Conservation (phyloP, 129 eudicot species). For the Tagetes patula region DNA sequence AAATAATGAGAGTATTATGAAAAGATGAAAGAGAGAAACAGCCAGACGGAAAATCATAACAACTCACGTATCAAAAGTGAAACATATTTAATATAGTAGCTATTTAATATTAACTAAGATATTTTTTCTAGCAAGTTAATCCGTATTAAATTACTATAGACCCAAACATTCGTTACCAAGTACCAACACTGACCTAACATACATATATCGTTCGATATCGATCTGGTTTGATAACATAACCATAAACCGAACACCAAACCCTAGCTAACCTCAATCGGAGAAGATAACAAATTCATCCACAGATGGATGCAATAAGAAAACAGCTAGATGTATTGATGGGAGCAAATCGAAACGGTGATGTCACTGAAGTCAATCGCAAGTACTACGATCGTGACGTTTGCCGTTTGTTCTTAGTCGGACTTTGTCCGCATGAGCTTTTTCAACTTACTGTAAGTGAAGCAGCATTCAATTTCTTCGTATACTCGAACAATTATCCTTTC, state of each 20-base stretch:
- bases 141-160: too few species aligned
- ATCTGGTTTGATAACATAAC: background rate
- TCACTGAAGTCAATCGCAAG: constrained; percentile 79
- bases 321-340: constrained; percentile 97
- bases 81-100: too few species aligned
- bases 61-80: too few species aligned
- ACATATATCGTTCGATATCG: background rate
- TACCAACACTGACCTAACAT: background rate
- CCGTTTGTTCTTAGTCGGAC: constrained; percentile 87
- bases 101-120: too few species aligned
- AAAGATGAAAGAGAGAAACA: too few species aligned
- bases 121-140: too few species aligned
- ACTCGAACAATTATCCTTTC: background rate
- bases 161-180: too few species aligned
- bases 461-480: background rate
- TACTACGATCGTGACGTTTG: constrained; percentile 97
- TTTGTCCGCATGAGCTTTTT: constrained; percentile 97
- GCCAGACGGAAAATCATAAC: too few species aligned
- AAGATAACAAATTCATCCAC: background rate
- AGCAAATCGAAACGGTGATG: constrained; percentile 92
- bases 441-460: constrained; percentile 71
- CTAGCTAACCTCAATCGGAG: constrained; percentile 27
- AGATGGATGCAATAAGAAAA: constrained; percentile 92
- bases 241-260: constrained; percentile 34
- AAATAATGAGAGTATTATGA: too few species aligned